phyloP scores from a whole-genome alignment of 331 rosid species.

The Phaseolus coccineus region DNA sequence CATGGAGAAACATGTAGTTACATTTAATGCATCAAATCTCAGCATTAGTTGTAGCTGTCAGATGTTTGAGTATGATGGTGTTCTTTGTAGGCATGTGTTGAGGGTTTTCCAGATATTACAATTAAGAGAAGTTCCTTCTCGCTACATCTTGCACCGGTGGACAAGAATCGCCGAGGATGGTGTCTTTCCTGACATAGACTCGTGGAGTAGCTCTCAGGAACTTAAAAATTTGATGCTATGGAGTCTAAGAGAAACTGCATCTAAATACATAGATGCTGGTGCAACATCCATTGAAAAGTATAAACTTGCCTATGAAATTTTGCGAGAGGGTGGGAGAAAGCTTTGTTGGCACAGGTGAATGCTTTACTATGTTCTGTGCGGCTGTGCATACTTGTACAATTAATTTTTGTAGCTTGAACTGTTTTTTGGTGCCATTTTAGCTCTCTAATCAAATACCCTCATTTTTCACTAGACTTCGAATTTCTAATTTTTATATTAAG shows the following conservation, averaged over 20 bases:
- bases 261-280: constrained; percentile 91
- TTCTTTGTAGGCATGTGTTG: constrained; percentile 85
- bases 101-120: constrained; percentile 91
- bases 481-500: constrained; percentile 31
- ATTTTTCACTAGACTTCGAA: constrained; percentile 40
- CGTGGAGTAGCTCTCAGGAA: constrained; percentile 78
- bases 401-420: constrained; percentile 50
- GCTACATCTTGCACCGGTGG: constrained; percentile 90
- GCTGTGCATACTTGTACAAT: constrained; percentile 45
- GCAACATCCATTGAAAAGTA: constrained; percentile 83
- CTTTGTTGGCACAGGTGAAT: constrained; percentile 87
- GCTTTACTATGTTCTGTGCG: constrained; percentile 12
- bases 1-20: constrained; percentile 74
- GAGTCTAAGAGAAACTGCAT: constrained; percentile 97
- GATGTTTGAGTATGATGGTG: constrained; percentile 96
- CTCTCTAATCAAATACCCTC: constrained; percentile 44
- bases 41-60: constrained; percentile 78
- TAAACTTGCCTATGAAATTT: constrained; percentile 88
- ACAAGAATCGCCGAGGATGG: constrained; percentile 89
- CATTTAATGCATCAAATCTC: constrained; percentile 65
- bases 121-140: constrained; percentile 78
- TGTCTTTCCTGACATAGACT: constrained; percentile 68
- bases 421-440: constrained; percentile 38
- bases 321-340: constrained; percentile 92
- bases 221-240: constrained; percentile 82